Evolutionary conservation across 228 moss, liverwort and hornwort species (phyloP).

Genomic region (Sphagnum fallax): DNA sequence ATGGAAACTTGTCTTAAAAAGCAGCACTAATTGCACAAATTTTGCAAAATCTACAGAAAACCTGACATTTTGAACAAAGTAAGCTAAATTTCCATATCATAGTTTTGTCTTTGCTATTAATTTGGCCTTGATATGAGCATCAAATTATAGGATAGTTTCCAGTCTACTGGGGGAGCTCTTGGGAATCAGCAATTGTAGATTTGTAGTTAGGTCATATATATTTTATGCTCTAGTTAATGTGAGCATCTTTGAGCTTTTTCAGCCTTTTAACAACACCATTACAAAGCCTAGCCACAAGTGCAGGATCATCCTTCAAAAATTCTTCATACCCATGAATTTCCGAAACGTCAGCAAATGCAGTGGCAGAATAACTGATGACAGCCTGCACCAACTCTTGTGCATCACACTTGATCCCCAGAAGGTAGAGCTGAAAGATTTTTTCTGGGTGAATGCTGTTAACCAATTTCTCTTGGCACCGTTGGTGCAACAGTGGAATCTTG

Average conservation of each 20-base stretch:
- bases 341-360: conserved; percentile 22
- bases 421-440: conserved; percentile 23
- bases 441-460: conserved; percentile 24
- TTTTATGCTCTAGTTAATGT: no score
- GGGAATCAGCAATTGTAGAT: no score
- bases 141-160: no score
- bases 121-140: no score
- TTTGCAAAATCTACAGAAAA: no score
- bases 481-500: conserved; percentile 15
- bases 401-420: conserved; percentile 19
- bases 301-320: conserved; percentile 20
- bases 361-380: conserved; percentile 24
- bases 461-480: conserved; percentile 28
- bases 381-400: conserved; percentile 20
- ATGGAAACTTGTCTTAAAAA: no score
- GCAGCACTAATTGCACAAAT: no score
- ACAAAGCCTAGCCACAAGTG: conserved; percentile 19
- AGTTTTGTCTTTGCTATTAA: no score
- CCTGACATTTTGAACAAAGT: no score
- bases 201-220: no score
- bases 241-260: conserved; percentile 4
- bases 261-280: conserved; percentile 24
- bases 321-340: conserved; percentile 33
- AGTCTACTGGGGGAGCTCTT: no score
- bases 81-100: no score